Conservation (phyloP, 805 yeast genomes). For the Spathaspora girioi region DNA sequence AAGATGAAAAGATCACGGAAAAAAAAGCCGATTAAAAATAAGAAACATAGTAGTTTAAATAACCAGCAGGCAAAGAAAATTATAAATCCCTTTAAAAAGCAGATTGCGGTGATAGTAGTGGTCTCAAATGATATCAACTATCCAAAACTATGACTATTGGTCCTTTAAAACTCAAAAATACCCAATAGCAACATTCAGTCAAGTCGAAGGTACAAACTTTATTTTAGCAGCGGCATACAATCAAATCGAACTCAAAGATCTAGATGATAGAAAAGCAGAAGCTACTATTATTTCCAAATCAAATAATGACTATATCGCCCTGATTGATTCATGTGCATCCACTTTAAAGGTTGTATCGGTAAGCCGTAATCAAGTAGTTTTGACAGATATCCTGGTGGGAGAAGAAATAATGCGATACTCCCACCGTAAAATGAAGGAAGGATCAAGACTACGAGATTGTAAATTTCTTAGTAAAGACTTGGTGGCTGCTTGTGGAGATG, state of each 20-base stretch:
- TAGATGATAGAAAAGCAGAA: background rate
- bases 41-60: too few species aligned
- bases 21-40: too few species aligned
- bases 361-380: background rate
- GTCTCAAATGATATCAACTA: too few species aligned
- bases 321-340: background rate
- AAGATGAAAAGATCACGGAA: too few species aligned
- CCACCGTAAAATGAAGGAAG: background rate
- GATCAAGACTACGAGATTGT: constrained; percentile 5
- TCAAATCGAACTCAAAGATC: background rate
- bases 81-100: background rate
- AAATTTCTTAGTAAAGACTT: constrained; percentile 16
- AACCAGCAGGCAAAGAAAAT: background rate
- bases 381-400: background rate
- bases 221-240: background rate
- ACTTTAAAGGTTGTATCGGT: background rate
- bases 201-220: background rate
- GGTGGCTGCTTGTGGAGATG: constrained; percentile 23
- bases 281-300: background rate
- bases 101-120: background rate
- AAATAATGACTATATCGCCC: background rate
- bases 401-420: background rate
- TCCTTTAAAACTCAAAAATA: background rate
- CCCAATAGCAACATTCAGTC: background rate
- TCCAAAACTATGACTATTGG: background rate